Base-by-base conservation (phyloP, 139 green algal genomes). In the Chlamydomonas urium region DNA sequence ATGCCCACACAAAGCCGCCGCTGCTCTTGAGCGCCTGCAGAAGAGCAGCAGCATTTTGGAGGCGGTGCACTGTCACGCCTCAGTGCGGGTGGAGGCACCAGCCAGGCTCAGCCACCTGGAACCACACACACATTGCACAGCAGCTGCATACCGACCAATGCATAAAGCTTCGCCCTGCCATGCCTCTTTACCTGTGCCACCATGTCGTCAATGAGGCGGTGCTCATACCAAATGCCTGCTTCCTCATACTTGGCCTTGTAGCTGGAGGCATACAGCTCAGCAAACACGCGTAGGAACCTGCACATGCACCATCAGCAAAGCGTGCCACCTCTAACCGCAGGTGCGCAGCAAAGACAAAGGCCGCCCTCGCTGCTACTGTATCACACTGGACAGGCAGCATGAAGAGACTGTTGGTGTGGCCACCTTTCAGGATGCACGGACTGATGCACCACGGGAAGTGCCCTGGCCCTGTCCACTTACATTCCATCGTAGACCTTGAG, bases 191-290 rank as follows among this genome's bases (percentile, higher is more conserved):
- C 82, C 82, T 96, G 89, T 0, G 94, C 94, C 5, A 98, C 93
- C 94, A 98, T 98, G 88, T 98, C 94, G 73, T 98, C 93, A 58
- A 98, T 98, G 34, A 98, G 87, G 42, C 94, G 85, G 85, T 98
- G 94, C 88, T 98, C 89, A 74, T 98, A 98, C 87, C 89, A 97
- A 71, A 98, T 97, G 42, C 88, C 90, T 17, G 71, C 62, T 50
- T 71, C 88, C 86, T 97, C 87, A 72, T 88, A 97, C 76, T 92
- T 82, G 37, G 73, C 73, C 84, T 94, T 91, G 86, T 94, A 98
- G 71, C 83, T 65, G n/a, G 63, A 66, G 82, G 95, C 83, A 81
- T 96, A 97, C 33, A 89, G 83, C 77, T 97, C 89, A n/a, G 85
- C 82, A 71, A 97, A 97, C 70, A 95, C 89, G 73, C 88, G 80